Evolutionary conservation across 2,329 filamentous ascomycete species (phyloP), one percentile per base, ranked within the genome.

Genomic region (Aureobasidium sp.): DNA sequence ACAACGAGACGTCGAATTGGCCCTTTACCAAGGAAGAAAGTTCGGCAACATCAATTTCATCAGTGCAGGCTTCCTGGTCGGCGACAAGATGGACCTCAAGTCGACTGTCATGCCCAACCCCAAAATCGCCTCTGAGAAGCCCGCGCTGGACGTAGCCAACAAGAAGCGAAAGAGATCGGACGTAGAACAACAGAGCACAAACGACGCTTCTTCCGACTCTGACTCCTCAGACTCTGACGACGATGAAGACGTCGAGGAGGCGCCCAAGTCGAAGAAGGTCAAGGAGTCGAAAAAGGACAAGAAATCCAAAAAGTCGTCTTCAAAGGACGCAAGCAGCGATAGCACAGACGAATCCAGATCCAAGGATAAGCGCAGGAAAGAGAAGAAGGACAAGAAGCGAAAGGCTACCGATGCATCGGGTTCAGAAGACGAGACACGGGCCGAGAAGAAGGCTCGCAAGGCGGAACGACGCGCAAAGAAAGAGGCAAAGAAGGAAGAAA

Each of bases 1-100:
- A 50, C 80, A 86, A 66, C 82, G 89, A 61, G 85, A 90, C 68
- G 76, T 88, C 45, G 88, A 89, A 77, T 82, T 90, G 69, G 85
- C 85, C 64, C 78, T 86, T 49, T 96, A 91, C 71, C 82, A 90
- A 60, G 85, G 88, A 67, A 81, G 83, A 68, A 90, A 86, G 74
- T 92, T 86, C 77, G 91, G 91, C 0, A 80, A 83, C 10, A 90
- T 96, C 80, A 84, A 86, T 53, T 99, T 99, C 74, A 87, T 99
- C 29, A 85, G 81, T 62, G 94, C 91, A n/a, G 94, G 93, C 0
- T 82, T 91, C 61, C 70, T 88, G 64, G 79, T 83, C 5, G 84
- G 84, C 13, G 83, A 85, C 63, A 81, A 82, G 69, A 77, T 81
- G 61, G 75, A 81, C 66, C 51, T 63, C 48, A 44, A 63, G 63